These are phyloP conservation scores for Collybia mongolica DNA, from an alignment of 768 basidiomycete genomes.

Conservation along the genomic window DNA sequence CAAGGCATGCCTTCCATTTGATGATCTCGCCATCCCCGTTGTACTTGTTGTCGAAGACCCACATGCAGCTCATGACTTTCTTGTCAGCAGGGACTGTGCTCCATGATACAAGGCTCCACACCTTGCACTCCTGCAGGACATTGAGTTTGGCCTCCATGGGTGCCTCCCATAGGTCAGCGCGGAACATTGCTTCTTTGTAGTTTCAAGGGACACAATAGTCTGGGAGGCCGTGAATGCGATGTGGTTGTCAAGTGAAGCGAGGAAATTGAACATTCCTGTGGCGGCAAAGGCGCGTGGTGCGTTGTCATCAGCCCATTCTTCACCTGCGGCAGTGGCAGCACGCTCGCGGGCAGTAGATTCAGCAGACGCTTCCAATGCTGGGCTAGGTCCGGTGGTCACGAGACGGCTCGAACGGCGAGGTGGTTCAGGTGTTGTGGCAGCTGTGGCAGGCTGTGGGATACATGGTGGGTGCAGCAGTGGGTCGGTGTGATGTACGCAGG, in stretches of 20 bases:
- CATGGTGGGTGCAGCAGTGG: background rate
- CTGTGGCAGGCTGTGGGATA: background rate
- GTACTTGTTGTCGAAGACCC: constrained; percentile 27
- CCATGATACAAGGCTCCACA: no score
- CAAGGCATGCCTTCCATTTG: constrained; percentile 24
- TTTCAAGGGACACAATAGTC: background rate
- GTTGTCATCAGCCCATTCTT: background rate
- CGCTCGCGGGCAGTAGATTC: background rate
- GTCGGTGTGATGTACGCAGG: background rate
- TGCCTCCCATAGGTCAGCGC: no score
- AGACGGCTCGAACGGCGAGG: background rate
- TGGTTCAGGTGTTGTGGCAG: background rate
- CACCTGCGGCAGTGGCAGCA: background rate
- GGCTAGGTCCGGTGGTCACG: background rate
- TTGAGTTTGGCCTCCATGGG: no score
- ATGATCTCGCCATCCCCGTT: constrained; percentile 23
- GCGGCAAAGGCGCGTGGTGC: background rate
- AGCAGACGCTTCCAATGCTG: background rate
- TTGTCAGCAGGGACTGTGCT: background rate
- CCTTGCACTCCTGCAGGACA: no score
- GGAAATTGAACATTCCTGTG: background rate
- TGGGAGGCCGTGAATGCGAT: background rate
- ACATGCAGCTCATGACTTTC: constrained; percentile 7
- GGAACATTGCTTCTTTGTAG: background rate
- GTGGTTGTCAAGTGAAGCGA: background rate